phyloP scores from a whole-genome alignment of 306 rosid genomes.

The Sicyos baderoa region DNA sequence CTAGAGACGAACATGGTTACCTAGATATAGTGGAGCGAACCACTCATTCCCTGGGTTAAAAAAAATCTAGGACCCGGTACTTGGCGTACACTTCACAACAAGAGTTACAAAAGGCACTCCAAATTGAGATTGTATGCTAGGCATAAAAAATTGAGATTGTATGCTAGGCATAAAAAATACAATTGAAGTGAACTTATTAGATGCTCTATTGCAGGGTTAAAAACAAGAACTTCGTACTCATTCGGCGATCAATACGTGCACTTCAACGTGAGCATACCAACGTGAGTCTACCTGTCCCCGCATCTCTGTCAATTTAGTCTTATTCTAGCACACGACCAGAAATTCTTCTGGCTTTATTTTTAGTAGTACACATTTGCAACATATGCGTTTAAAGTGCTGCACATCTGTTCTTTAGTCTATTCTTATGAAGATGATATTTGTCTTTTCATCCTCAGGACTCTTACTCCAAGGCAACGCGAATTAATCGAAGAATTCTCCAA shows the following conservation, averaged over 20 bases:
- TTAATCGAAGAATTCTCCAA: conserved; percentile 79
- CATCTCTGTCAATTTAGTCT: neutral
- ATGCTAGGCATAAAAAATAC: neutral
- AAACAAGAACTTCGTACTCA: conserved; percentile 46
- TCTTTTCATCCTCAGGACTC: conserved; percentile 34
- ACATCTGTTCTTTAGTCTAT: neutral
- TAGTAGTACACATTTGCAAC: neutral
- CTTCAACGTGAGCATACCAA: conserved; percentile 74
- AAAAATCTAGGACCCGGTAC: too few species aligned
- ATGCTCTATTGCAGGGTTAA: conserved; percentile 46
- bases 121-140: neutral
- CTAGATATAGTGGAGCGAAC: too few species aligned
- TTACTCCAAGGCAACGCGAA: conserved; percentile 67
- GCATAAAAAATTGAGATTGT: neutral
- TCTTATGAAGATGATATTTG: neutral
- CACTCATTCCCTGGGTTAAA: too few species aligned
- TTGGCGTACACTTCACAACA: too few species aligned
- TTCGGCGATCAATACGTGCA: conserved; percentile 86
- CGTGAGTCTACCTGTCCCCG: conserved; percentile 28
- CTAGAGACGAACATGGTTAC: too few species aligned
- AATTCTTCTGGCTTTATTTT: neutral
- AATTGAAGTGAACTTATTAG: too few species aligned
- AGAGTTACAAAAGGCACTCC: neutral
- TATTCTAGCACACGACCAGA: neutral
- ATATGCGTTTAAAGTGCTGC: too few species aligned